Base-by-base conservation (phyloP, 495 filamentous ascomycete species). In the Margaritispora aquatica region DNA sequence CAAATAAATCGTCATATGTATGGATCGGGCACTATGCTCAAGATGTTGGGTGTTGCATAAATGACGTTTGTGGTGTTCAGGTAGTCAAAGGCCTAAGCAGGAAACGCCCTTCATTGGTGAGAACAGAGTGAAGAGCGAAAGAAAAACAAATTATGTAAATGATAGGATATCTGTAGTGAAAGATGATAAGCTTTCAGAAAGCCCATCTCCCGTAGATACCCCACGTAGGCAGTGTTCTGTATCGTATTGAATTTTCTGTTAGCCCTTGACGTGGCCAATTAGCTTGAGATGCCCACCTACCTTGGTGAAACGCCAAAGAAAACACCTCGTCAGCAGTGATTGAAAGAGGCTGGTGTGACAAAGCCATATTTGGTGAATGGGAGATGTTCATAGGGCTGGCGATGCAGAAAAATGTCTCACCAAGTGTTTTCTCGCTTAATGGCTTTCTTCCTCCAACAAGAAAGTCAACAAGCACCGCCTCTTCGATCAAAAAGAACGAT, bases 371-470 rank as follows among this genome's bases (percentile, higher is more conserved):
- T 48, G 44, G 44, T 48, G 21, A 48, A 48, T 48, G 21, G 44
- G 44, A 48, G 15, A 48, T 48, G 44, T 8, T 48, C 20, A n/a
- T 22, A 48, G 21, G 44, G 44, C 20, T 48, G 44, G 21, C 44
- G 44, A 19, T 22, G 44, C 44, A 48, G 44, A 19, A 48, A 48
- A 48, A 48, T 48, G 44, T 48, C 44, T 48, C 21, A n/a, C 44
- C 44, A 19, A 48, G 7, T n/a, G 44, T 48, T n/a, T 48, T 48
- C 8, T 48, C 44, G 5, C 15, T 48, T 48, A 48, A 48, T 48
- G 44, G 44, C 44, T 48, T 48, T 48, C 44, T 48, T 48, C 44
- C 44, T 48, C 44, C 44, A 48, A 48, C 44, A n/a, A 48, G 44
- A 48, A 48, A 48, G 44, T 48, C 15, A 48, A n/a, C 44, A 48